Evolutionary conservation across 1,139 yeast species (phyloP).

Genomic region (Geotrichum restrictum): DNA sequence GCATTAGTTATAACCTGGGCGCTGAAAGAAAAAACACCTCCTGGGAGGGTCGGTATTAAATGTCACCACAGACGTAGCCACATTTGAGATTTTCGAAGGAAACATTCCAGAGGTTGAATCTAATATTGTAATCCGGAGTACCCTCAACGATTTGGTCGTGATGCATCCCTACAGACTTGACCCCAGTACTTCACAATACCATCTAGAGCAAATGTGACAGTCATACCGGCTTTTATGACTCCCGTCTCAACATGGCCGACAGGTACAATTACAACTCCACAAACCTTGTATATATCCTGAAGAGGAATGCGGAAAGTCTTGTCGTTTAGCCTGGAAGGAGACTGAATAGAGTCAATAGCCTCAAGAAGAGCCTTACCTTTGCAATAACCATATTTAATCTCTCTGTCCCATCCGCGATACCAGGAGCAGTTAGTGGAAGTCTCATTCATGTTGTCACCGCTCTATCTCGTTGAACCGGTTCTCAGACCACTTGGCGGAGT

Average conservation of each 20-base stretch:
- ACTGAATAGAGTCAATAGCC: conserved; percentile 83
- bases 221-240: conserved; percentile 87
- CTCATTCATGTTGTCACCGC: conserved; percentile 93
- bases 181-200: conserved; percentile 92
- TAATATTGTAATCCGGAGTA: conserved; percentile 95
- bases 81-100: conserved; percentile 91
- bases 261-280: conserved; percentile 93
- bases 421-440: conserved; percentile 77
- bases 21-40: conserved; percentile 76
- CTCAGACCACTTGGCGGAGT: conserved; percentile 83
- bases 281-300: conserved; percentile 90
- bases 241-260: conserved; percentile 94
- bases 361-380: conserved; percentile 85
- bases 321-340: conserved; percentile 80
- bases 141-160: conserved; percentile 84
- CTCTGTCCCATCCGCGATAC: conserved; percentile 90
- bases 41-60: conserved; percentile 92
- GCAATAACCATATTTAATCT: conserved; percentile 73
- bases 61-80: conserved; percentile 95
- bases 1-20: conserved; percentile 89
- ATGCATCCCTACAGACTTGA: conserved; percentile 91
- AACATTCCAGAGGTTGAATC: conserved; percentile 93
- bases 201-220: conserved; percentile 86
- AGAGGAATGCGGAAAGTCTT: conserved; percentile 89
- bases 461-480: conserved; percentile 82